Evolutionary conservation across 768 basidiomycete genomes (phyloP), one percentile per base, ranked within the genome.

Genomic region (Cytidiella melzeri): DNA sequence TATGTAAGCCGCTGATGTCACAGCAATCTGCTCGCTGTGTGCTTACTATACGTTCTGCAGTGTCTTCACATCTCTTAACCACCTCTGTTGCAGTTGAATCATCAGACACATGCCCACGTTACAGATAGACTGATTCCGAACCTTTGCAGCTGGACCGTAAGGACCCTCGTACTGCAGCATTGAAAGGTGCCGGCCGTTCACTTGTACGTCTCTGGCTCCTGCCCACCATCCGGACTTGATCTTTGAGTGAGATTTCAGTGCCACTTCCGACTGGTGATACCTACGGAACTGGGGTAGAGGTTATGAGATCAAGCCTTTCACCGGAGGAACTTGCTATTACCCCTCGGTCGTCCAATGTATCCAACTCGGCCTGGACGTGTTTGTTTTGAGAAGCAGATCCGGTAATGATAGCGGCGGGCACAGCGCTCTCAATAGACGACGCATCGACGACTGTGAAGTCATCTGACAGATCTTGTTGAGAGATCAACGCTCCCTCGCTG

Each of bases 191-290:
- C 69, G 69, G 0, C 75, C 74, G 15, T 69, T 63, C 2, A 70
- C 65, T 45, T 72, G 64, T 1, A 64, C 76, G 48, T 70, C 65
- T 45, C 65, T 66, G 20, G 64, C 67, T 20, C 73, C 73, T 4
- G 67, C 57, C 73, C 76, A 79, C 74, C 77, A 80, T 3, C 70
- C 73, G 34, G 63, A 62, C n/a, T 67, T 67, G 30, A 72, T 57
- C 5, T 61, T 60, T 2, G 69, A 68, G 27, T 61, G 60, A 10
- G 69, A 66, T 13, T 62, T 67, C n/a, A 74, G 45, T 3, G 57
- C 50, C 13, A 79, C 61, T 13, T 79, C 73, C 1, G 75, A 75
- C 45, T 75, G 75, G 50, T 77, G 75, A 51, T 76, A 77, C 46
- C 72, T 67, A 41, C 64, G 67, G 47, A 76, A 78, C 77, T 79